Evolutionary conservation across 2,329 filamentous ascomycete genomes (phyloP).

Genomic region (Monilinia fructicola): DNA sequence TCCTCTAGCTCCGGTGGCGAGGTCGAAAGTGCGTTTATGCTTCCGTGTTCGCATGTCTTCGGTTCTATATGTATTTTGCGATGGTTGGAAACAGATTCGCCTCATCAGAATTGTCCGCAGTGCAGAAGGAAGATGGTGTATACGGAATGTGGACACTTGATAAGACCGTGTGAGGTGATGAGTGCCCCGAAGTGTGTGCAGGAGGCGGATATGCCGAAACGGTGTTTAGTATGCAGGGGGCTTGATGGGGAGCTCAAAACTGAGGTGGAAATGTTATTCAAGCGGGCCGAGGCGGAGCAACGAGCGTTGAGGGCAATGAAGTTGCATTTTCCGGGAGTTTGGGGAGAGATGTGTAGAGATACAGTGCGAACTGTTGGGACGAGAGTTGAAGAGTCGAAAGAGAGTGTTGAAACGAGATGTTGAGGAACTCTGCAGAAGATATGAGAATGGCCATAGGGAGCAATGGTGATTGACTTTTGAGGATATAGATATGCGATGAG

Average conservation of each 20-base stretch:
- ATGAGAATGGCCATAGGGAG: slow-evolving; percentile 37
- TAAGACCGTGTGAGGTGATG: slow-evolving; percentile 25
- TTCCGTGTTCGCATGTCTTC: slow-evolving; percentile 37
- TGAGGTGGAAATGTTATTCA: slow-evolving; percentile 25
- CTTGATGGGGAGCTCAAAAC: slow-evolving; percentile 23
- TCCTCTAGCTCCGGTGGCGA: slow-evolving; percentile 23
- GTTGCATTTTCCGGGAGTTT: slow-evolving; percentile 27
- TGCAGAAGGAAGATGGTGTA: slow-evolving; percentile 37
- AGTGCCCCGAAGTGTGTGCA: slow-evolving; percentile 23
- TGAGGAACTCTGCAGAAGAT: slow-evolving; percentile 28
- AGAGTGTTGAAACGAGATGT: slow-evolving; percentile 29
- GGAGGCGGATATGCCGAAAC: slow-evolving; percentile 31
- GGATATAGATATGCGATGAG: not conserved
- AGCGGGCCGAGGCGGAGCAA: slow-evolving; percentile 24
- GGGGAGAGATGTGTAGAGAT: slow-evolving; percentile 27
- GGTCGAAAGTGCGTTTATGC: slow-evolving; percentile 28
- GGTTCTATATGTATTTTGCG: slow-evolving; percentile 34
- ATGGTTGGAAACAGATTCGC: slow-evolving; percentile 34
- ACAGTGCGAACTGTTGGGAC: slow-evolving; percentile 25
- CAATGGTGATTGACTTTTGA: slow-evolving; percentile 27
- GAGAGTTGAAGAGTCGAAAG: slow-evolving; percentile 29
- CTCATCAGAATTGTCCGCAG: slow-evolving; percentile 33
- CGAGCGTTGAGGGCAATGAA: slow-evolving; percentile 27
- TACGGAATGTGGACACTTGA: slow-evolving; percentile 31
- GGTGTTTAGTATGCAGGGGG: slow-evolving; percentile 33